These are phyloP conservation scores for Cyphellophora europaea DNA, from an alignment of 2,329 filamentous ascomycete genomes.

Conservation along the genomic window DNA sequence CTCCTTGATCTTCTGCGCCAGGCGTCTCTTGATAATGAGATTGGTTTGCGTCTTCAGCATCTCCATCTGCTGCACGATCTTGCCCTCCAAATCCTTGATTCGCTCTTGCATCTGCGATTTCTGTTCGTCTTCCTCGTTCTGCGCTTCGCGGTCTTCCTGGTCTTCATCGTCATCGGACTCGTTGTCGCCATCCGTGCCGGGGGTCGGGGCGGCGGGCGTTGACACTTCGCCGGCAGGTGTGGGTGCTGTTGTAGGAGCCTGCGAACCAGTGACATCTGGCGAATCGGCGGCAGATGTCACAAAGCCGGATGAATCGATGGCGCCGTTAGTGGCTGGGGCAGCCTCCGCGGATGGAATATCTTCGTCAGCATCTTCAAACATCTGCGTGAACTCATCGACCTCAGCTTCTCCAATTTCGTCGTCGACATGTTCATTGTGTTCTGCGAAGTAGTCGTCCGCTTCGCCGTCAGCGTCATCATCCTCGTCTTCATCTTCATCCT, in stretches of 20 bases:
- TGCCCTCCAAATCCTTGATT: slow-evolving; percentile 33
- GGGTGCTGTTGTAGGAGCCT: slow-evolving; percentile 8
- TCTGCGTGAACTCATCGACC: slow-evolving; percentile 22
- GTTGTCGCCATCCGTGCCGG: slow-evolving; percentile 23
- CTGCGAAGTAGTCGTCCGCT: slow-evolving; percentile 22
- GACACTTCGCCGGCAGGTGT: slow-evolving; percentile 20
- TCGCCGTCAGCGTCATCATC: slow-evolving; percentile 39
- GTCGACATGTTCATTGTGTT: slow-evolving; percentile 18
- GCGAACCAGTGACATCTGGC: slow-evolving; percentile 11
- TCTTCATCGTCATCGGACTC: slow-evolving; percentile 28
- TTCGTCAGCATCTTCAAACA: slow-evolving; percentile 24
- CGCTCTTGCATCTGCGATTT: slow-evolving; percentile 28
- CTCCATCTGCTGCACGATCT: slow-evolving; percentile 35
- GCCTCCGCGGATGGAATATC: slow-evolving; percentile 32
- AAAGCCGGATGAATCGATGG: slow-evolving; percentile 1
- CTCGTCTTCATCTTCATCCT: slow-evolving; percentile 38
- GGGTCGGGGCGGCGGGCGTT: slow-evolving; percentile 23
- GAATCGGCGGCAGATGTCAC: slow-evolving; percentile 14
- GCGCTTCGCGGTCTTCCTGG: slow-evolving; percentile 34
- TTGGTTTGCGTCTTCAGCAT: slow-evolving; percentile 22
- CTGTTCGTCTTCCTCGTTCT: slow-evolving; percentile 25
- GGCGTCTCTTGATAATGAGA: slow-evolving; percentile 25
- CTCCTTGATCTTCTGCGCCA: slow-evolving; percentile 30
- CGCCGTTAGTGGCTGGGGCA: not conserved
- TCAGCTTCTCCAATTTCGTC: slow-evolving; percentile 27